Evolutionary conservation across 192 early-diverging fungal species (phyloP).

Genomic region (Rhizoclosmatium globosum): DNA sequence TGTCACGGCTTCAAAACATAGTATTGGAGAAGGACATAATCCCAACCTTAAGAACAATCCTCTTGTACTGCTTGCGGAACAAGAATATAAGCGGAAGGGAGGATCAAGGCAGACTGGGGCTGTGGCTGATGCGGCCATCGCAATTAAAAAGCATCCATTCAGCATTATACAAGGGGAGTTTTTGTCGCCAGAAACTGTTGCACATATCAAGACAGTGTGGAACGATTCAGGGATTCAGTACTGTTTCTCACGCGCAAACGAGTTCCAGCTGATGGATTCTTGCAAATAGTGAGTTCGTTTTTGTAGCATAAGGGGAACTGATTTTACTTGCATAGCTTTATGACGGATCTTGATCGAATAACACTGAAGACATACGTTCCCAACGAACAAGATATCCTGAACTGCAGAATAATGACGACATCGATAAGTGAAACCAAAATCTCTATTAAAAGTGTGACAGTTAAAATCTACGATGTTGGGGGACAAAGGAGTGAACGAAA

Average conservation of each 20-base stretch:
- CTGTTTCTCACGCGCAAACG: constrained; percentile 42
- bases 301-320: neutral
- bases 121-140: constrained; percentile 8
- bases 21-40: constrained; percentile 6
- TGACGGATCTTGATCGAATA: constrained; percentile 55
- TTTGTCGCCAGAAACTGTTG: constrained; percentile 12
- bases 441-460: constrained; percentile 54
- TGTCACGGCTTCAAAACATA: neutral
- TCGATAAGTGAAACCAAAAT: constrained; percentile 71
- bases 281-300: constrained; percentile 45
- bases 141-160: neutral
- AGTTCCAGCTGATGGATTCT: constrained; percentile 56
- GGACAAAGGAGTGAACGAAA: constrained; percentile 70
- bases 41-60: neutral
- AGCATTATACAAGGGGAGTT: constrained; percentile 43
- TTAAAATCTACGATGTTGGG: constrained; percentile 70
- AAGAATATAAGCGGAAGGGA: neutral
- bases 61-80: neutral
- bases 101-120: neutral
- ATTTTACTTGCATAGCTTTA: constrained; percentile 39
- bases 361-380: constrained; percentile 59
- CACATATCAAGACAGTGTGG: constrained; percentile 43
- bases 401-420: constrained; percentile 69
- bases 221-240: constrained; percentile 45
- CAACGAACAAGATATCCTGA: constrained; percentile 71